Evolutionary conservation across 108 stramenopile genomes (phyloP), one percentile per base, ranked within the genome.

Genomic region (Nitzschia sp.): DNA sequence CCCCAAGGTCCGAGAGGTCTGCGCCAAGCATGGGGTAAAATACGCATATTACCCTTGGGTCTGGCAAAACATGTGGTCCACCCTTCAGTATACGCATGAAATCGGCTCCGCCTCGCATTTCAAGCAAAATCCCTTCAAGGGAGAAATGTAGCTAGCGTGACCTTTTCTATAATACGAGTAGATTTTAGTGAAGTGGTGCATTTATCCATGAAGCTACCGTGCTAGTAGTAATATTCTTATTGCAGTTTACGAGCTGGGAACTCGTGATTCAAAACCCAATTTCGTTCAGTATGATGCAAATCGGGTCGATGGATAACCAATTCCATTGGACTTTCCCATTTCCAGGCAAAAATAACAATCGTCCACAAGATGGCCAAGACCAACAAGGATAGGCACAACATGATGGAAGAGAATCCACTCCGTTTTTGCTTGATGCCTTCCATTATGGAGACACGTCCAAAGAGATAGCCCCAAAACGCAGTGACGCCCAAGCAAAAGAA

Each of bases 41-140:
- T 99, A 99, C 75, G 82, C 82, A 0, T 89, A 92, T 66, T 97
- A 95, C 72, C 91, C 92, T n/a, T 92, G 83, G 84, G 72, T 93
- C 35, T 74, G 66, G 66, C 80, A 92, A 52, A 96, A 96, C 76
- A 65, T 96, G 48, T 50, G 68, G 4, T 87, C 89, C 9, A 93
- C 92, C n/a, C 45, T 90, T 58, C 80, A 79, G 63, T 93, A 94
- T 72, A 84, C 90, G 79, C 85, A 93, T 65, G 63, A 73, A 36
- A 77, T 85, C 2, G 95, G 95, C 13, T 91, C 76, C 22, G 94
- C 81, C 31, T 55, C 66, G 9, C 68, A 87, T 63, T 91, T 88
- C 87, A 45, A 41, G 26, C 34, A 66, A 27, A 76, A 76, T 56
- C 75, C 75, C 2, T 76, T 67, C 68, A 57, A 67, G 19, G 75